Conservation (phyloP, 257 asterid species). For the Nicotiana otophora region DNA sequence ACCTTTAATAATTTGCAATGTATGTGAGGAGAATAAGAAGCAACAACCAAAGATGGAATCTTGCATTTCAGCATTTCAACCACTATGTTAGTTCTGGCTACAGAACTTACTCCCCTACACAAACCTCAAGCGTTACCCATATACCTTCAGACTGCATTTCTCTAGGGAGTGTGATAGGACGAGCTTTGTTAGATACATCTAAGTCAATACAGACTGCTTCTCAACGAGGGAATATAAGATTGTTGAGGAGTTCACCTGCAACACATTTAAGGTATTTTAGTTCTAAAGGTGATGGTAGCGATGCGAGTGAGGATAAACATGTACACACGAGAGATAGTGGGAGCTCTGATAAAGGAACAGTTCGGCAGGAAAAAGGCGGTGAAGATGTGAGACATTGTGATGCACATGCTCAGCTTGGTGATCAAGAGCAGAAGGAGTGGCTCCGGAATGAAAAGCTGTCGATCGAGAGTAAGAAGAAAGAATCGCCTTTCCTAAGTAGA, state of each 20-base stretch:
- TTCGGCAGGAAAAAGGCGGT: slow-evolving; percentile 28
- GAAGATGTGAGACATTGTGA: slow-evolving; percentile 33
- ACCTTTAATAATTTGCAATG: slow-evolving; percentile 46
- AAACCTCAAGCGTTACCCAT: slow-evolving; percentile 30
- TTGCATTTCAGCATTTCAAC: slow-evolving; percentile 38
- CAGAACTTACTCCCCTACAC: slow-evolving; percentile 37
- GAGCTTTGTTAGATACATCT: slow-evolving; percentile 35
- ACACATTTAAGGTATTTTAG: slow-evolving; percentile 52
- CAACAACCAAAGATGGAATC: slow-evolving; percentile 47
- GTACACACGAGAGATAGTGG: slow-evolving; percentile 36
- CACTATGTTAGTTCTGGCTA: slow-evolving; percentile 28
- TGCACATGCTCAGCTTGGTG: slow-evolving; percentile 86
- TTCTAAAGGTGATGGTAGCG: slow-evolving; percentile 91
- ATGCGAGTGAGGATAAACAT: slow-evolving; percentile 67
- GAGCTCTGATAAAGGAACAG: slow-evolving; percentile 40
- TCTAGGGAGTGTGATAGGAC: slow-evolving; percentile 38
- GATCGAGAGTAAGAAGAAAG: slow-evolving; percentile 76
- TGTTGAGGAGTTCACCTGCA: slow-evolving; percentile 31
- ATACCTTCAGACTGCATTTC: slow-evolving; percentile 19
- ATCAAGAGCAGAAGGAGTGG: slow-evolving; percentile 95
- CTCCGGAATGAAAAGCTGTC: slow-evolving; percentile 69
- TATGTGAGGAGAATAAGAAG: slow-evolving; percentile 57
- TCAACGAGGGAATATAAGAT: slow-evolving; percentile 32
- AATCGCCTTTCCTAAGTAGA: slow-evolving; percentile 73
- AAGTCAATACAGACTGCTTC: slow-evolving; percentile 29